These are phyloP conservation scores for Syzygium jambos DNA, from an alignment of 345 rosid genomes.

Conservation along the genomic window DNA sequence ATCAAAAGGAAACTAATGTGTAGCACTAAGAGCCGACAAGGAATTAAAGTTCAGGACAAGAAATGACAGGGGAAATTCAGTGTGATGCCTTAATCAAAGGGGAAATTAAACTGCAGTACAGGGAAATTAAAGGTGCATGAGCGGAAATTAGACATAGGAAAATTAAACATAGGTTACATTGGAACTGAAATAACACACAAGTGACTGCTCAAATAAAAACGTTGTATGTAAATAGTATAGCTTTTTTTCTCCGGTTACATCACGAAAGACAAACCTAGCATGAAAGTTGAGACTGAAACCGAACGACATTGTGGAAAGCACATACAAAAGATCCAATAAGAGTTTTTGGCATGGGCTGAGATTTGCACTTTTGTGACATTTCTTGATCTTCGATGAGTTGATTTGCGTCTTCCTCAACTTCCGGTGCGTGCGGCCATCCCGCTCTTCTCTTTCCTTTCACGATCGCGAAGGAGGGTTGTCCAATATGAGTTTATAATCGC, in stretches of 20 bases:
- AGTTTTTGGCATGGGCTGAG: background rate
- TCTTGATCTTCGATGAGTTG: background rate
- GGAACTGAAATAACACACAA: background rate
- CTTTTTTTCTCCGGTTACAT: background rate
- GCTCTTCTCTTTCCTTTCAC: background rate
- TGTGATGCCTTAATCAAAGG: background rate
- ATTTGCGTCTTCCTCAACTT: background rate
- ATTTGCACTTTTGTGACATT: background rate
- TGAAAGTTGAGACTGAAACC: background rate
- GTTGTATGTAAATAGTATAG: background rate
- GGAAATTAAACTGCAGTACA: background rate
- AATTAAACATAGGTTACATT: background rate
- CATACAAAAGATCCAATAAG: background rate
- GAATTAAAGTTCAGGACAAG: background rate
- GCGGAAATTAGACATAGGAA: background rate
- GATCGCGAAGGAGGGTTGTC: background rate
- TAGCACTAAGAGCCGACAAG: background rate
- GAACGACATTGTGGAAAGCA: background rate
- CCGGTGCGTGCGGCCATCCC: background rate
- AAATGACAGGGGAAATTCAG: background rate
- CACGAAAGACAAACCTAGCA: background rate
- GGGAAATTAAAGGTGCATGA: background rate
- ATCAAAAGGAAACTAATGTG: background rate
- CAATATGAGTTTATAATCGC: fast-evolving
- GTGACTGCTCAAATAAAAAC: fast-evolving